Conservation (phyloP, 2,329 filamentous ascomycete species). For the Dactylellina haptotyla region DNA sequence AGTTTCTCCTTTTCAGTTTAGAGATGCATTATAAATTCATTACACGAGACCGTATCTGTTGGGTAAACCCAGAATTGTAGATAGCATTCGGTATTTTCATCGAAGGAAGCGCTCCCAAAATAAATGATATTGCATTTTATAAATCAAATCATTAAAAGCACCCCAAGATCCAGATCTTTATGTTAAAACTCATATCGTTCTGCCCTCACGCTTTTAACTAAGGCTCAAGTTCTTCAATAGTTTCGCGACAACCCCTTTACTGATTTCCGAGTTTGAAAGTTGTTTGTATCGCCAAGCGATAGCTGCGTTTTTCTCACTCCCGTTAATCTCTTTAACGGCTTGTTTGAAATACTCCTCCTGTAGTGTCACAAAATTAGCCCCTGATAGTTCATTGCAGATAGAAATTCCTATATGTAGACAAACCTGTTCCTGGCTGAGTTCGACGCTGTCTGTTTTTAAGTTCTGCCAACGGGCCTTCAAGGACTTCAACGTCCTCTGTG, state of each 20-base stretch:
- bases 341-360: conserved; percentile 40
- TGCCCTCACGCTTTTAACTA: no score
- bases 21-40: not conserved
- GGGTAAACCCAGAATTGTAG: not conserved
- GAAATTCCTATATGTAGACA: no score
- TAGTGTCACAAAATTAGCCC: not conserved
- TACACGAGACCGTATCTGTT: not conserved
- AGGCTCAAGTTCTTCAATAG: conserved; percentile 28
- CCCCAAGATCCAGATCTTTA: not conserved
- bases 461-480: conserved; percentile 24
- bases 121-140: not conserved
- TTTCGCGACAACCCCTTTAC: conserved; percentile 29
- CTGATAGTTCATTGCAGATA: no score
- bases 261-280: not conserved
- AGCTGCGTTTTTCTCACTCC: conserved; percentile 33
- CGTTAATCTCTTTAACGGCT: conserved; percentile 41
- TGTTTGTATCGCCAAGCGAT: conserved; percentile 46
- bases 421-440: conserved; percentile 34
- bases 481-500: conserved; percentile 1
- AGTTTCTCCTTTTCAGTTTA: not conserved
- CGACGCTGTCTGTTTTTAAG: conserved; percentile 9
- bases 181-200: no score
- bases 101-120: not conserved
- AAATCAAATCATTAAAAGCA: not conserved
- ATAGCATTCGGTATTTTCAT: not conserved